Conservation (phyloP, 768 basidiomycete species). For the Melanogaster broomeanus region DNA sequence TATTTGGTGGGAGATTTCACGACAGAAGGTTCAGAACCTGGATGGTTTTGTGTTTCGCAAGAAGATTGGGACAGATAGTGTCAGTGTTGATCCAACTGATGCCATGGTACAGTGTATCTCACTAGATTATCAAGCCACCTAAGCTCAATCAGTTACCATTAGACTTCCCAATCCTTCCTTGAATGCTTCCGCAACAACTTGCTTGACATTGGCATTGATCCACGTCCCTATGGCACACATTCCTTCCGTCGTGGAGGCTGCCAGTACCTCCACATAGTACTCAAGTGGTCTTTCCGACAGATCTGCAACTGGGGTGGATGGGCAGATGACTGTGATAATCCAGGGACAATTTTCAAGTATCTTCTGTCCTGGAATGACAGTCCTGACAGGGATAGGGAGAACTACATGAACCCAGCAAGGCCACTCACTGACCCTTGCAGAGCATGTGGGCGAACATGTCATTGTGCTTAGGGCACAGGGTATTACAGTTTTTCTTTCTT, state of each 20-base stretch:
- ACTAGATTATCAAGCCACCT: background rate
- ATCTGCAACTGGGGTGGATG: conserved; percentile 52
- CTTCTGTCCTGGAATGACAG: conserved; percentile 8
- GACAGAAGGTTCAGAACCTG: background rate
- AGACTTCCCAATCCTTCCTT: conserved; percentile 26
- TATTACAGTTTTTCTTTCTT: too few relatives aligned
- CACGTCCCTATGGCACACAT: conserved; percentile 24
- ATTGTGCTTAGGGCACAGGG: too few relatives aligned
- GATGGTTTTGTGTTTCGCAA: background rate
- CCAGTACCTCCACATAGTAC: conserved; percentile 35
- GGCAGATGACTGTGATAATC: conserved; percentile 28
- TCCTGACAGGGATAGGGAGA: too few relatives aligned
- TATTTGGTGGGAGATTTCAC: background rate
- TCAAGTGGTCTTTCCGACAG: conserved; percentile 35
- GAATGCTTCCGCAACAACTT: conserved; percentile 42
- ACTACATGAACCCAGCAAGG: too few relatives aligned
- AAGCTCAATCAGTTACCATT: too few relatives aligned
- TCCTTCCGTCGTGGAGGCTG: conserved; percentile 45
- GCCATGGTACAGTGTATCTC: background rate
- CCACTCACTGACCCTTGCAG: too few relatives aligned
- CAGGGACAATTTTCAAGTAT: conserved; percentile 42
- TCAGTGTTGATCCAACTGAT: background rate
- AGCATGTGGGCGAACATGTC: too few relatives aligned
- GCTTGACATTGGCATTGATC: conserved; percentile 39
- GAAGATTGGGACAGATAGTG: background rate